phyloP scores from a whole-genome alignment of 78 protist genomes.

The Cavenderia fasciculata region DNA sequence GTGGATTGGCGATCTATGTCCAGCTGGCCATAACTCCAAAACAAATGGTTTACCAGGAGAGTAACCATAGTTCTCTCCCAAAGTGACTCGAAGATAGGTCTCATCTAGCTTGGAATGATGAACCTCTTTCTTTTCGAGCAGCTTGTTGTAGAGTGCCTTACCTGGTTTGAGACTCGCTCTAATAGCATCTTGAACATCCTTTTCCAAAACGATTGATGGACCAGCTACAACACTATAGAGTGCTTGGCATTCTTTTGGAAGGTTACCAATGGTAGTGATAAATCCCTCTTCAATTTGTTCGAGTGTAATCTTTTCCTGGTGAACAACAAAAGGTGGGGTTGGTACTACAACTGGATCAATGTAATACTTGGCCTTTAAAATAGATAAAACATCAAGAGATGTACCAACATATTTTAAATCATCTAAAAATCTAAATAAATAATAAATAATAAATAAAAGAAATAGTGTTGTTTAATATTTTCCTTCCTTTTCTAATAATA shows the following conservation, averaged over 20 bases:
- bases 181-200: background rate
- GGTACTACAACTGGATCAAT: constrained; percentile 2
- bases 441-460: too few relatives aligned
- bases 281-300: constrained; percentile 13
- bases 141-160: constrained; percentile 2
- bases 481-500: background rate
- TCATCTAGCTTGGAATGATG: background rate
- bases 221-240: constrained; percentile 23
- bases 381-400: background rate
- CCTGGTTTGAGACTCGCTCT: background rate
- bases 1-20: constrained; percentile 31
- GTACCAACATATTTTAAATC: background rate
- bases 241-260: constrained; percentile 29
- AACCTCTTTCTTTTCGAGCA: background rate
- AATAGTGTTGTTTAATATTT: too few relatives aligned
- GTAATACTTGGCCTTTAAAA: background rate
- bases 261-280: constrained; percentile 13
- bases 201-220: background rate
- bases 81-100: constrained; percentile 7
- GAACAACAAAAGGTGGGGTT: constrained; percentile 1
- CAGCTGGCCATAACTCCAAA: constrained; percentile 23
- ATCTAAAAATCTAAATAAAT: too few relatives aligned
- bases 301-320: background rate
- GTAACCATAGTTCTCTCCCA: constrained; percentile 1
- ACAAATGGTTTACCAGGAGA: constrained; percentile 25